A percentile compares a stretch with the other conserved stretches of the same genome.
Evolutionary conservation across 1,284 basidiomycete species (phyloP).

Genomic region (Porodaedalea pini): DNA sequence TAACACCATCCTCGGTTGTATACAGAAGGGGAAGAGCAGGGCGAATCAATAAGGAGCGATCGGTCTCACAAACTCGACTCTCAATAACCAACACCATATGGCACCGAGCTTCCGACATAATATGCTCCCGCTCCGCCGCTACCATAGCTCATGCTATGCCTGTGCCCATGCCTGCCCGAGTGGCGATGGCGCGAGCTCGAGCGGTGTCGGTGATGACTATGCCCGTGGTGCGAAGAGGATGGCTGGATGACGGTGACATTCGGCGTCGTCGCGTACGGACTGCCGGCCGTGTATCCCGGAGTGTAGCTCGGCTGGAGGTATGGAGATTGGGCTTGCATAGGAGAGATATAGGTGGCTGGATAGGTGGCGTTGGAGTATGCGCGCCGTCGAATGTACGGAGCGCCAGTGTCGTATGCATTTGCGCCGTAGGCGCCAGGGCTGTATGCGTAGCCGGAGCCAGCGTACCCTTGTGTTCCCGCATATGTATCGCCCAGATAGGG

Average conservation of each 20-base stretch:
- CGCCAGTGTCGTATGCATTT: constrained; percentile 1
- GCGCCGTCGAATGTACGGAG: not conserved
- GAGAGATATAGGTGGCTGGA: not conserved
- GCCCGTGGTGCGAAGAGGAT: not conserved
- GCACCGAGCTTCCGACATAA: constrained; percentile 7
- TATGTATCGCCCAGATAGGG: not conserved
- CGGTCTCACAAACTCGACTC: not conserved
- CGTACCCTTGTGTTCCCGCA: not conserved
- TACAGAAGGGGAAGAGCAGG: not conserved
- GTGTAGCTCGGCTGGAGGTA: not conserved
- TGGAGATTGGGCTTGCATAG: not conserved
- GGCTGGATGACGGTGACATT: constrained; percentile 13
- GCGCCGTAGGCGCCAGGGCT: not conserved
- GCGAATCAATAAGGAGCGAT: too few species aligned
- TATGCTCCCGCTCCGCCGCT: not conserved
- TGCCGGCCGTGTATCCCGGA: constrained; percentile 1
- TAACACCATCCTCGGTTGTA: not conserved
- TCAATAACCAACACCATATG: constrained; percentile 7
- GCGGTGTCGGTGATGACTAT: constrained; percentile 13
- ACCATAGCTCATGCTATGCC: constrained; percentile 9
- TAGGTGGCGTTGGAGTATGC: not conserved
- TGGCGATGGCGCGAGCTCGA: constrained; percentile 11
- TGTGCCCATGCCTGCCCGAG: not conserved
- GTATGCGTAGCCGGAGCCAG: constrained; percentile 2
- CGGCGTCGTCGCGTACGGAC: constrained; percentile 5